phyloP scores from a whole-genome alignment of 75 land plant species.

The Cunninghamia lanceolata region DNA sequence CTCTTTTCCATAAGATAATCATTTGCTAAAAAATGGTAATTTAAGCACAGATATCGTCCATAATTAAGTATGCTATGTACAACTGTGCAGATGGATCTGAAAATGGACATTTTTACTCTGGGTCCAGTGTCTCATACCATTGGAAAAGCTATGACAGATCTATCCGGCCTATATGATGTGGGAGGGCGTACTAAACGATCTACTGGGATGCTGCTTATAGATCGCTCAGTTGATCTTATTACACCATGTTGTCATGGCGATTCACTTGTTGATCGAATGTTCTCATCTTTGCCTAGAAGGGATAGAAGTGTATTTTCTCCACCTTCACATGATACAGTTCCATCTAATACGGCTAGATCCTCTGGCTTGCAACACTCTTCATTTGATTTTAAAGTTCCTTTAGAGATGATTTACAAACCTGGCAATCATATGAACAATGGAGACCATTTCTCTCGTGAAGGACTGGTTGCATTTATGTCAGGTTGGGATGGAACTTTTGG shows the following conservation, averaged over 20 bases:
- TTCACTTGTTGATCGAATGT: constrained; percentile 74
- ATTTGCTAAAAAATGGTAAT: constrained; percentile 8
- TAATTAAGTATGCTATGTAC: background rate
- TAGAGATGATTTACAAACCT: constrained; percentile 32
- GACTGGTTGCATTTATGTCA: constrained; percentile 42
- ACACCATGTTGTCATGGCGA: constrained; percentile 94
- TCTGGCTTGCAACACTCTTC: constrained; percentile 30
- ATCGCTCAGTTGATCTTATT: constrained; percentile 86
- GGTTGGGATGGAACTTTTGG: constrained; percentile 36
- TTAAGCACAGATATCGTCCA: background rate
- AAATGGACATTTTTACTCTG: constrained; percentile 85
- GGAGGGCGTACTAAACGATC: constrained; percentile 70
- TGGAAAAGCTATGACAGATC: constrained; percentile 81
- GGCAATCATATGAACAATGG: constrained; percentile 21
- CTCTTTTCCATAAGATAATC: constrained; percentile 3
- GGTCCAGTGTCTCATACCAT: constrained; percentile 79
- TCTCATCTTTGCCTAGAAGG: constrained; percentile 69
- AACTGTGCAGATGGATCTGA: constrained; percentile 81
- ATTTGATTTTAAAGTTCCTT: constrained; percentile 61
- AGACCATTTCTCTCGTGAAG: constrained; percentile 26
- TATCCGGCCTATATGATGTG: constrained; percentile 89
- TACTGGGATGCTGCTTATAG: constrained; percentile 84
- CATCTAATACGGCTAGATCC: constrained; percentile 14
- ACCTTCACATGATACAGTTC: constrained; percentile 17
- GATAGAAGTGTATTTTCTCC: constrained; percentile 20